phyloP scores from a whole-genome alignment of 208 protist genomes.

The Sergeia podlipaevii region DNA sequence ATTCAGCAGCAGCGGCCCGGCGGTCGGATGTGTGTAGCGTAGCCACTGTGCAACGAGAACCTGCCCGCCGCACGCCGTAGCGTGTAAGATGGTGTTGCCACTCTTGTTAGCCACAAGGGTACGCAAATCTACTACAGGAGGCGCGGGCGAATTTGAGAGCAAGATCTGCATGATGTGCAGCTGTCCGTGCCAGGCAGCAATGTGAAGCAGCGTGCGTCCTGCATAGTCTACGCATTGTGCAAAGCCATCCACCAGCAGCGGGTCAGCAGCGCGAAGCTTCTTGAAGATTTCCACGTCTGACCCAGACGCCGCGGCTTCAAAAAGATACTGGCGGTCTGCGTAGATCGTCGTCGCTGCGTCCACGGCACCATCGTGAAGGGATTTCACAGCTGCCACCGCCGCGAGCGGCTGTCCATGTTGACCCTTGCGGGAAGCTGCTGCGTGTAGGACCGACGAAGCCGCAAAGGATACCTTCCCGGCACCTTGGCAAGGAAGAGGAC shows the following conservation, averaged over 20 bases:
- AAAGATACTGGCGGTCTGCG: conserved; percentile 30
- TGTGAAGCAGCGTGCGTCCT: conserved; percentile 72
- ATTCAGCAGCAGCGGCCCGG: conserved; percentile 33
- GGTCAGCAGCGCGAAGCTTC: conserved; percentile 54
- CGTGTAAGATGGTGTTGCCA: conserved; percentile 79
- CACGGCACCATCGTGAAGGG: not conserved
- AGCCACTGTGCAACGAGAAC: conserved; percentile 59
- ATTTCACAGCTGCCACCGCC: not conserved
- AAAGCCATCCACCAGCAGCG: conserved; percentile 59
- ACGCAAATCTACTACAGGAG: conserved; percentile 28
- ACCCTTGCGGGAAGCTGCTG: not conserved
- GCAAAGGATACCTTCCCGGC: not conserved
- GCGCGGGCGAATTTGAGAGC: conserved; percentile 28
- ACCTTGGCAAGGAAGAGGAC: no score
- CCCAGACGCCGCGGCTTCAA: conserved; percentile 37
- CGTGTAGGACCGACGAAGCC: not conserved
- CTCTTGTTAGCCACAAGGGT: conserved; percentile 33
- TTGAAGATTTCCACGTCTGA: conserved; percentile 35
- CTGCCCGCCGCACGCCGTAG: conserved; percentile 53
- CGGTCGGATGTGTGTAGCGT: conserved; percentile 43
- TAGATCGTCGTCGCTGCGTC: conserved; percentile 19
- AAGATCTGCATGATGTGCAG: conserved; percentile 58
- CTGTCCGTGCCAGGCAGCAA: conserved; percentile 75
- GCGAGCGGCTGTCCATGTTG: not conserved
- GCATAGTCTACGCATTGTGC: conserved; percentile 61